These are phyloP conservation scores for Aspergillus melleus DNA, from an alignment of 2,329 filamentous ascomycete genomes.

Conservation along the genomic window DNA sequence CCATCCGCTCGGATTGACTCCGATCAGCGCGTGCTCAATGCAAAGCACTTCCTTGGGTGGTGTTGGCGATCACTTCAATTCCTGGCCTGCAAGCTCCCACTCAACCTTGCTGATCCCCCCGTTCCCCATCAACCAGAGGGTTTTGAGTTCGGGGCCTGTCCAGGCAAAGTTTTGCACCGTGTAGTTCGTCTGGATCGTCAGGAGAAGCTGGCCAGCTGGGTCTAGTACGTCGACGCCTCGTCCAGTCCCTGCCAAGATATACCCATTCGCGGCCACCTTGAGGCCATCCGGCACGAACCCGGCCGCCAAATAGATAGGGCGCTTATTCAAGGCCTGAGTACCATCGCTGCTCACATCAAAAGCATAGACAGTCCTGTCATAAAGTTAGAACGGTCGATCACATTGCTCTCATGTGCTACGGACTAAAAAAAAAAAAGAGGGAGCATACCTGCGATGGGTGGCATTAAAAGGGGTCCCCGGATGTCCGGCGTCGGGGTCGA, in stretches of 20 bases:
- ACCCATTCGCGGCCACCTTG: conserved; percentile 45
- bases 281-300: conserved; percentile 46
- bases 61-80: conserved; percentile 13
- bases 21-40: neutral
- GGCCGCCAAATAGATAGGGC: conserved; percentile 41
- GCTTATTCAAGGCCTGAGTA: conserved; percentile 37
- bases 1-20: neutral
- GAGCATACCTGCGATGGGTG: conserved; percentile 22
- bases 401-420: neutral
- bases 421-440: no score
- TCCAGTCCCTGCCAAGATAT: conserved; percentile 41
- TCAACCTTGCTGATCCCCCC: conserved; percentile 41
- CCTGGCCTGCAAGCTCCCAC: conserved; percentile 38
- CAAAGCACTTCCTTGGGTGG: neutral
- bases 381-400: neutral
- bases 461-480: conserved; percentile 31
- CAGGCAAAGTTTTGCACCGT: conserved; percentile 48
- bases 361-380: conserved; percentile 37
- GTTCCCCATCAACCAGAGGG: conserved; percentile 44
- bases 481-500: conserved; percentile 22
- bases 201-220: conserved; percentile 36
- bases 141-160: conserved; percentile 40
- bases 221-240: conserved; percentile 44
- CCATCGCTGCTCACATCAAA: conserved; percentile 40
- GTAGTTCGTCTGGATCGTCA: conserved; percentile 45